Evolutionary conservation across 2,329 filamentous ascomycete genomes (phyloP).

Genomic region (Monosporascus cannonballus): DNA sequence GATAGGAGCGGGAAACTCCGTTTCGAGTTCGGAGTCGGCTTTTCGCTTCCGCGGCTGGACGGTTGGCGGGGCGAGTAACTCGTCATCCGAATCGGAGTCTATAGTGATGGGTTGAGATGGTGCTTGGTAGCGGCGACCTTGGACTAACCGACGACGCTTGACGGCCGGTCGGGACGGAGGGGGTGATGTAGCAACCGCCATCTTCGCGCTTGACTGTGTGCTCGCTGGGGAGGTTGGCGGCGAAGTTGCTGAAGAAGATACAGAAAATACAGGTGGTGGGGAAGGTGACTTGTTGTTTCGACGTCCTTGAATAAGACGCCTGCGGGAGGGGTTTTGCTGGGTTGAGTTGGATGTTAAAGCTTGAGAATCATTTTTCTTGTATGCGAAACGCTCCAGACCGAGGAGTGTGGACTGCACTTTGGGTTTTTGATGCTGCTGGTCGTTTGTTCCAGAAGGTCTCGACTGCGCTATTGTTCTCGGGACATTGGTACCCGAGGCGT

Average conservation of each 20-base stretch:
- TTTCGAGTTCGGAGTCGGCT: constrained; percentile 8
- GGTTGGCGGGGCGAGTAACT: constrained; percentile 1
- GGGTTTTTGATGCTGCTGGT: neutral
- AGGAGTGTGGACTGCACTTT: neutral
- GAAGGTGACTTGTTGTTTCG: constrained; percentile 18
- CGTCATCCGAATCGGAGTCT: constrained; percentile 10
- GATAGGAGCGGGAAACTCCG: constrained; percentile 3
- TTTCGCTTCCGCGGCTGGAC: constrained; percentile 18
- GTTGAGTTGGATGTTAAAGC: constrained; percentile 10
- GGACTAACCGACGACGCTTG: constrained; percentile 19
- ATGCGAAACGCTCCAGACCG: neutral
- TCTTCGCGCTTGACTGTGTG: neutral
- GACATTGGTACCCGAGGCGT: neutral
- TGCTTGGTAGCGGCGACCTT: constrained; percentile 15
- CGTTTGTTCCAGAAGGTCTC: neutral
- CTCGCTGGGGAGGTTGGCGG: constrained; percentile 19
- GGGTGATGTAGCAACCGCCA: neutral
- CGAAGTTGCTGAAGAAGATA: constrained; percentile 25
- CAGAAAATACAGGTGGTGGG: constrained; percentile 23
- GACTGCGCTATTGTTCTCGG: neutral
- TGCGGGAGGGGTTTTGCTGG: constrained; percentile 15
- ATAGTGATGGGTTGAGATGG: constrained; percentile 15
- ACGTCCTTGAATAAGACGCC: constrained; percentile 24
- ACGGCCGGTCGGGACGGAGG: constrained; percentile 1
- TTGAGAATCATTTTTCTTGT: constrained; percentile 6